Evolutionary conservation across 2,329 filamentous ascomycete species (phyloP).

Genomic region (Aspergillus jensenii): DNA sequence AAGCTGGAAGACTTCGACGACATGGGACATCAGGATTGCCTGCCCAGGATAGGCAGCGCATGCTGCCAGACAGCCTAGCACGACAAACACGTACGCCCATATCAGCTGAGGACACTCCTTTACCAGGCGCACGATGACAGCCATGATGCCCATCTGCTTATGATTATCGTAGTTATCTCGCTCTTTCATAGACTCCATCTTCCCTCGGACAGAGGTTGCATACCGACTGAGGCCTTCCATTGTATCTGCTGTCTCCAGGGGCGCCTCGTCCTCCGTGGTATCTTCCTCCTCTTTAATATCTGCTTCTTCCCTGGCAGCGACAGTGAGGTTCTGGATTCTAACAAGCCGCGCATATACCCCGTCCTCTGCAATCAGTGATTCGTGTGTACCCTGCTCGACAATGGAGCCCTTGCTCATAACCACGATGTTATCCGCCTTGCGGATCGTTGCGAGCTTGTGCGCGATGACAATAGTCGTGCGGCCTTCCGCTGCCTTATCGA

Average conservation of each 20-base stretch:
- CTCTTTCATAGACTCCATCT: conserved; percentile 2
- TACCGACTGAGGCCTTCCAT: not conserved
- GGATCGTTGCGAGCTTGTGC: conserved; percentile 91
- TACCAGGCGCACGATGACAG: not conserved
- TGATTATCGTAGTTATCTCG: conserved; percentile 9
- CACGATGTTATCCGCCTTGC: conserved; percentile 90
- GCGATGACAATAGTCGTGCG: conserved; percentile 96
- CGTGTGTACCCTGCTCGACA: conserved; percentile 86
- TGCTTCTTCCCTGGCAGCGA: conserved; percentile 27
- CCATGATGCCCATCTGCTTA: conserved; percentile 3
- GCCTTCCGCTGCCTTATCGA: conserved; percentile 81
- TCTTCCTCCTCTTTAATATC: conserved; percentile 16
- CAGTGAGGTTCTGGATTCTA: conserved; percentile 77
- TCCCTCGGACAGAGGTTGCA: conserved; percentile 1
- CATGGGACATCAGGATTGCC: conserved; percentile 83
- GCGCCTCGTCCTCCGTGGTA: not conserved
- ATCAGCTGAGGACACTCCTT: conserved; percentile 1
- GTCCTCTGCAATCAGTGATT: conserved; percentile 68
- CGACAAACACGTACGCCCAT: conserved; percentile 4
- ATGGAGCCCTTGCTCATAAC: conserved; percentile 84
- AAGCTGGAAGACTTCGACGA: conserved; percentile 71
- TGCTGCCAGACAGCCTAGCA: conserved; percentile 49
- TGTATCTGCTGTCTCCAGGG: not conserved
- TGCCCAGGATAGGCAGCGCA: conserved; percentile 77
- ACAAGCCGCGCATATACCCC: conserved; percentile 83